A percentile compares a stretch with the other conserved stretches of the same genome.
Conservation (phyloP, 139 green algal species). For the Spirogloea muscicola region DNA sequence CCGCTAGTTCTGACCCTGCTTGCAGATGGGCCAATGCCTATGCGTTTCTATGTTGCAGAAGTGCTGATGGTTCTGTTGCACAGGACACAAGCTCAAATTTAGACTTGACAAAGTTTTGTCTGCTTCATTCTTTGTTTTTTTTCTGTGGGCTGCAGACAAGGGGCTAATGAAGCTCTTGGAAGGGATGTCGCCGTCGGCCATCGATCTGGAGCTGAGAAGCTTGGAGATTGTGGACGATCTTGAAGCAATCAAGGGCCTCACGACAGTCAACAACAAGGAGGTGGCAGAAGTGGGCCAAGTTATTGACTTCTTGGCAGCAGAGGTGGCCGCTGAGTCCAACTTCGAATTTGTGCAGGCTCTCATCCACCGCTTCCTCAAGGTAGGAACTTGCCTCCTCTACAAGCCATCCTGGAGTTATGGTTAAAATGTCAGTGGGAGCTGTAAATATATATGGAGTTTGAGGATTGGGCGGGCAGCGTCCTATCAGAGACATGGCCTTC, state of each 20-base stretch:
- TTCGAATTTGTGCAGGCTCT: constrained; percentile 46
- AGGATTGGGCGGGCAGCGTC: no score
- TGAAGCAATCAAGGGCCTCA: neutral
- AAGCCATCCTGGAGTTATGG: no score
- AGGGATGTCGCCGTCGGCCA: constrained; percentile 33
- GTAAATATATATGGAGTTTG: no score
- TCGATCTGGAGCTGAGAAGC: constrained; percentile 44
- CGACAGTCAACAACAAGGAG: no score
- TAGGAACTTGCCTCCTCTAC: neutral
- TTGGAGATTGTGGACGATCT: constrained; percentile 21
- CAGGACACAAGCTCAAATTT: no score
- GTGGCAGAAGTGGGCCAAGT: constrained; percentile 10
- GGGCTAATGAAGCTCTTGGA: constrained; percentile 7
- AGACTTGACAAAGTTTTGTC: neutral
- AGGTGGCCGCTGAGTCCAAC: constrained; percentile 14
- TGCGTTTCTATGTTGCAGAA: no score
- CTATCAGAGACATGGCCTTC: no score
- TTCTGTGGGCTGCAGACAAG: constrained; percentile 17
- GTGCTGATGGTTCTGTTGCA: no score
- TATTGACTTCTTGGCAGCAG: constrained; percentile 17
- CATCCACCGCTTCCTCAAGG: constrained; percentile 19
- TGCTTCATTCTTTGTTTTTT: neutral
- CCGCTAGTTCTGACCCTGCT: no score
- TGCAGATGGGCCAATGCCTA: no score
- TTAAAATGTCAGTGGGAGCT: no score